Evolutionary conservation across 2,329 filamentous ascomycete genomes (phyloP).

Genomic region (Emmonsiellopsis sp.): DNA sequence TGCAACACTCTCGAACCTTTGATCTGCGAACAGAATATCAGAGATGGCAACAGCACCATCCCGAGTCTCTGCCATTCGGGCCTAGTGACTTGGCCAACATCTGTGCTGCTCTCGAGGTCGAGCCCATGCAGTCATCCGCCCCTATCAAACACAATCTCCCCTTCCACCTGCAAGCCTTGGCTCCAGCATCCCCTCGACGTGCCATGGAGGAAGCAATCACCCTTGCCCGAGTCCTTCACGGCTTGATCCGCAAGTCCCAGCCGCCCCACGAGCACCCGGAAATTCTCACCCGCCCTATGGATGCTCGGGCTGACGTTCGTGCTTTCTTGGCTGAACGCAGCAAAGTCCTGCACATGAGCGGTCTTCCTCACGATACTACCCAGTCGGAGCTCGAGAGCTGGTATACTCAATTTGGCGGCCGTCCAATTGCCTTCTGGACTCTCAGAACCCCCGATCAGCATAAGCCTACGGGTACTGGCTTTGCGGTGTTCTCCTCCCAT

Average conservation of each 20-base stretch:
- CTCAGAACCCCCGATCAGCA: slow-evolving; percentile 95
- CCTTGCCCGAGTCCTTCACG: slow-evolving; percentile 80
- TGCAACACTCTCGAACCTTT: slow-evolving; percentile 96
- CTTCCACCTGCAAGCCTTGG: slow-evolving; percentile 92
- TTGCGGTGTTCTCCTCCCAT: slow-evolving; percentile 96
- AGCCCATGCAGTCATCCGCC: slow-evolving; percentile 92
- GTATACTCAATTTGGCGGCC: slow-evolving; percentile 97
- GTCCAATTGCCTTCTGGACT: slow-evolving; percentile 98
- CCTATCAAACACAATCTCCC: slow-evolving; percentile 98
- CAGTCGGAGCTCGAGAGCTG: slow-evolving; percentile 98
- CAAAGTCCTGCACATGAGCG: slow-evolving; percentile 97
- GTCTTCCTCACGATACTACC: slow-evolving; percentile 92
- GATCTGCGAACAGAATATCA: slow-evolving; percentile 96
- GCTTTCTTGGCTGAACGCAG: slow-evolving; percentile 93
- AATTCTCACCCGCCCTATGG: slow-evolving; percentile 89
- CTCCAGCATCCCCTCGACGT: slow-evolving; percentile 86
- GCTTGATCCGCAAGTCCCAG: slow-evolving; percentile 91
- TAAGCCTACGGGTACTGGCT: slow-evolving; percentile 97
- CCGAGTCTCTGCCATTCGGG: slow-evolving; percentile 92
- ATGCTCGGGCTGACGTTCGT: slow-evolving; percentile 89
- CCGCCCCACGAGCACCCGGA: slow-evolving; percentile 88
- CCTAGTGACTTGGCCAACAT: slow-evolving; percentile 95
- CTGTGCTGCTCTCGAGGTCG: slow-evolving; percentile 93
- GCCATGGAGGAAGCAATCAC: slow-evolving; percentile 98
- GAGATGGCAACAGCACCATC: slow-evolving; percentile 96